phyloP scores from a whole-genome alignment of 148 eudicot species.

The Cornus kousa region DNA sequence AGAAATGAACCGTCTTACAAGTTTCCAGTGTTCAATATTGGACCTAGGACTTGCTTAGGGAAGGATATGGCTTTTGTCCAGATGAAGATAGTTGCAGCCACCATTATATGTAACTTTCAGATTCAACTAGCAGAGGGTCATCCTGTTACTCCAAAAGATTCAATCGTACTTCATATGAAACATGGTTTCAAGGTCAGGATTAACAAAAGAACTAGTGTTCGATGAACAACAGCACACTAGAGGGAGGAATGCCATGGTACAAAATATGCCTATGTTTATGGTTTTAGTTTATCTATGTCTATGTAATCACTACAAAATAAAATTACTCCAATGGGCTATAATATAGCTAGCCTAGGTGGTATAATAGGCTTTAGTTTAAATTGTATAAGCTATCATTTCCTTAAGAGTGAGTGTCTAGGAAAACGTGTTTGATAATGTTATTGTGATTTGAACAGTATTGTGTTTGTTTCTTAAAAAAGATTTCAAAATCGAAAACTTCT shows the following conservation, averaged over 20 bases:
- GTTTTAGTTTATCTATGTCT: too few relatives aligned
- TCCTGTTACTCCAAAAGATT: conserved; percentile 7
- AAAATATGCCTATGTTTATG: not conserved
- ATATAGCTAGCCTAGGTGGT: too few relatives aligned
- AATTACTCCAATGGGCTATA: too few relatives aligned
- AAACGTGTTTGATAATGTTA: too few relatives aligned
- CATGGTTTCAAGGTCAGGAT: conserved; percentile 28
- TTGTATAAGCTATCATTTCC: too few relatives aligned
- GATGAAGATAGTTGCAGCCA: conserved; percentile 31
- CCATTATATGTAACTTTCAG: conserved; percentile 21
- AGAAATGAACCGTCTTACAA: conserved; percentile 34
- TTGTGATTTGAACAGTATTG: too few relatives aligned
- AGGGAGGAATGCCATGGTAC: not conserved
- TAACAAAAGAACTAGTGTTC: not conserved
- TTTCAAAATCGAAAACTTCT: too few relatives aligned
- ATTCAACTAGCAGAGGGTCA: conserved; percentile 26
- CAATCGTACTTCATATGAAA: conserved; percentile 21
- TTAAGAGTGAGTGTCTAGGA: too few relatives aligned
- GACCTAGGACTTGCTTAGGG: conserved; percentile 39
- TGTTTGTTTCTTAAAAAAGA: too few relatives aligned
- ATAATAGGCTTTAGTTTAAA: too few relatives aligned
- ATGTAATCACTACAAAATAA: too few relatives aligned
- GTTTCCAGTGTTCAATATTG: conserved; percentile 35
- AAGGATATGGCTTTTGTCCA: conserved; percentile 36
- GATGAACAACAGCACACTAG: not conserved